Evolutionary conservation across 257 asterid species (phyloP).

Genomic region (Solanum verrucosum): DNA sequence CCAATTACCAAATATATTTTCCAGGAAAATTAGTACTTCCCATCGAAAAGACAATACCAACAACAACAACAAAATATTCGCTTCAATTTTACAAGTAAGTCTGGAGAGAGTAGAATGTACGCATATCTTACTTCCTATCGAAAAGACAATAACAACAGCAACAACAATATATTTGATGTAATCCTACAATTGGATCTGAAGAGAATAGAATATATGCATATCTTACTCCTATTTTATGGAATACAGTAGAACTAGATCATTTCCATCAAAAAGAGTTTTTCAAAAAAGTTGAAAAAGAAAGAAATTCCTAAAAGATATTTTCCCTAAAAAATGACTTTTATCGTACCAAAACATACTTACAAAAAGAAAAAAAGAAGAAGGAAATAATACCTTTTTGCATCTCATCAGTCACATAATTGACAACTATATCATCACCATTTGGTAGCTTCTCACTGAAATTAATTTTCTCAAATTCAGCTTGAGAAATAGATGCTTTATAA

Average conservation of each 20-base stretch:
- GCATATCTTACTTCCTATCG: neutral
- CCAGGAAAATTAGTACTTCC: neutral
- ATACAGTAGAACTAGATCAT: neutral
- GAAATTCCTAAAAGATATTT: neutral
- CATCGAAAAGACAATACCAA: neutral
- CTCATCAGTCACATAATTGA: neutral
- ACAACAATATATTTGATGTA: neutral
- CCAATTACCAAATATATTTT: neutral
- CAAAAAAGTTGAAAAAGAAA: neutral
- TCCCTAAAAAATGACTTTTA: neutral
- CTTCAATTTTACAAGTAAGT: neutral
- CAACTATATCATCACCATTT: neutral
- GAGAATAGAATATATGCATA: neutral
- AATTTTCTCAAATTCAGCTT: neutral
- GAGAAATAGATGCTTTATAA: neutral
- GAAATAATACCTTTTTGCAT: neutral
- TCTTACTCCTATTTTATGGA: neutral
- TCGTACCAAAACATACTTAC: neutral
- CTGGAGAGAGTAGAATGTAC: neutral
- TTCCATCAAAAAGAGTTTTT: neutral
- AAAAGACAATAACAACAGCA: neutral
- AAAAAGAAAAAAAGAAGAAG: fast-evolving
- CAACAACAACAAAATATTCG: neutral
- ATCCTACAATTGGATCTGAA: neutral
- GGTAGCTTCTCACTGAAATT: neutral